Evolutionary conservation across 169 alveolate genomes (phyloP).

Genomic region (Cryptosporidium sp.): DNA sequence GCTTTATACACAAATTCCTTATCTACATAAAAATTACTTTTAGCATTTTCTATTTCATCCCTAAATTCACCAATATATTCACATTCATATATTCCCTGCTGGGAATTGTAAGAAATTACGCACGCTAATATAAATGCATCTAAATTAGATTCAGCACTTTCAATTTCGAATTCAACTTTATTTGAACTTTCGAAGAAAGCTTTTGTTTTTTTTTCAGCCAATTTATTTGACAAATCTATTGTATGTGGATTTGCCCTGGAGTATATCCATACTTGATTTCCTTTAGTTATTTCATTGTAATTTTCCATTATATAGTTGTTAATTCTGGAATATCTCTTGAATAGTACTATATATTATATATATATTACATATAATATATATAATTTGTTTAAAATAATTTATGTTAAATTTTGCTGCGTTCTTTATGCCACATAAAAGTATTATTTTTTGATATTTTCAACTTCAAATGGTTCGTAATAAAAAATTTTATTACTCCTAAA

Average conservation of each 20-base stretch:
- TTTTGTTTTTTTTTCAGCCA: conserved; percentile 20
- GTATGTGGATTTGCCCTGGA: conserved; percentile 45
- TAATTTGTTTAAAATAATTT: neutral
- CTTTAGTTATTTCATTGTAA: conserved; percentile 5
- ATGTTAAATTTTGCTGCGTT: neutral
- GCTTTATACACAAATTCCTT: conserved; percentile 39
- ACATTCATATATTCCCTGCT: conserved; percentile 9
- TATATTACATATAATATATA: conserved; percentile 16
- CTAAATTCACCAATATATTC: conserved; percentile 27
- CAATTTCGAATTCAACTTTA: neutral
- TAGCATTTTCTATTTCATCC: neutral
- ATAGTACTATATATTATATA: neutral
- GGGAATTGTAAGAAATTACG: conserved; percentile 10
- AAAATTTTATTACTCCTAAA: neutral
- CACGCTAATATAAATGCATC: conserved; percentile 28
- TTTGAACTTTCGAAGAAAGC: neutral
- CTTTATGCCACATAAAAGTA: conserved; percentile 47
- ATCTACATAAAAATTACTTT: neutral
- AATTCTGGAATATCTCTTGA: neutral
- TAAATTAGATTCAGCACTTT: neutral
- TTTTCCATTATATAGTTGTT: conserved; percentile 25
- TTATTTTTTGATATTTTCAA: neutral
- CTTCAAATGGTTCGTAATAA: neutral
- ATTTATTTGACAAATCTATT: conserved; percentile 21
- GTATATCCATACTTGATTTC: conserved; percentile 57